Conservation (phyloP, 1,284 basidiomycete species). For the Irpex sp. region DNA sequence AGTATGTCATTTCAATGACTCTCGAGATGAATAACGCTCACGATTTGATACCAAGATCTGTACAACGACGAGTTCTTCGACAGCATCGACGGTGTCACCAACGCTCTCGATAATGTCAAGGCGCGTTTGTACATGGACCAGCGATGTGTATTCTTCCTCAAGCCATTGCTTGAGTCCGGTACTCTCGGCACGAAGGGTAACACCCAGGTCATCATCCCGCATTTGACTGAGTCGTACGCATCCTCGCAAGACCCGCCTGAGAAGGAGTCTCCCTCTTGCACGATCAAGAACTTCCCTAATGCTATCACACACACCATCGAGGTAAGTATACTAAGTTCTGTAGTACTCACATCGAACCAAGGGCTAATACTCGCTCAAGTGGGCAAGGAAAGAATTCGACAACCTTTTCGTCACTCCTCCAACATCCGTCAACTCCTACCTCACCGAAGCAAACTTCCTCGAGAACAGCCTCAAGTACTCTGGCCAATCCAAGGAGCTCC, state of each 20-base stretch:
- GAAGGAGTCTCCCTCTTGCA: slow-evolving; percentile 97
- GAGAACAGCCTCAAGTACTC: slow-evolving; percentile 89
- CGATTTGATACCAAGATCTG: slow-evolving; percentile 47
- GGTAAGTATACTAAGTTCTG: slow-evolving; percentile 33
- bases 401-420: slow-evolving; percentile 91
- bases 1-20: slow-evolving; percentile 43
- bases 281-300: slow-evolving; percentile 99
- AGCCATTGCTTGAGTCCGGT: slow-evolving; percentile 95
- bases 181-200: slow-evolving; percentile 99
- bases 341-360: neutral
- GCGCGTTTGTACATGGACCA: slow-evolving; percentile 99
- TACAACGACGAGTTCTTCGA: slow-evolving; percentile 92
- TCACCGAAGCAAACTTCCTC: slow-evolving; percentile 94
- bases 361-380: slow-evolving; percentile 42
- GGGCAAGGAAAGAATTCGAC: slow-evolving; percentile 94
- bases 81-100: slow-evolving; percentile 92
- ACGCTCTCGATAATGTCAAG: slow-evolving; percentile 97
- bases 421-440: slow-evolving; percentile 93
- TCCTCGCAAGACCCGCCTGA: slow-evolving; percentile 99
- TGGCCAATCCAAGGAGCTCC: slow-evolving; percentile 86
- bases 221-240: slow-evolving; percentile 95
- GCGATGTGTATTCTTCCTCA: slow-evolving; percentile 95
- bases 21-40: slow-evolving; percentile 1
- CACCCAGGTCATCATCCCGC: slow-evolving; percentile 92
- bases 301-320: slow-evolving; percentile 99